phyloP scores from a whole-genome alignment of 257 asterid species.

The Solanum pennellii region DNA sequence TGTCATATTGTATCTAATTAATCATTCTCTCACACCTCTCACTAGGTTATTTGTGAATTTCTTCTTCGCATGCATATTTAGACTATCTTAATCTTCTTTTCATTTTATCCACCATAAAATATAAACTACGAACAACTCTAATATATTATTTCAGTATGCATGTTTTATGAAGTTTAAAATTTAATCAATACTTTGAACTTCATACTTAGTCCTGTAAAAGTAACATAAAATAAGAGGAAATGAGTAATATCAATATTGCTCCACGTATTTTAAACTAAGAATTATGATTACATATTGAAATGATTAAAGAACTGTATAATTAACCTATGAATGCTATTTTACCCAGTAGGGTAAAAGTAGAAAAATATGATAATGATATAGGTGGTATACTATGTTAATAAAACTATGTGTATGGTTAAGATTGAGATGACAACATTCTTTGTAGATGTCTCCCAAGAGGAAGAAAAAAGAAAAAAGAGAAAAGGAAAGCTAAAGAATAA shows the following conservation, averaged over 20 bases:
- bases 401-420: background rate
- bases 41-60: background rate
- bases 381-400: background rate
- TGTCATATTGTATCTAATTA: no score
- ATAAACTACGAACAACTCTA: background rate
- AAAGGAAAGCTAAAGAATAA: background rate
- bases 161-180: background rate
- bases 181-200: background rate
- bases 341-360: background rate
- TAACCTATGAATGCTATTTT: background rate
- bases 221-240: background rate
- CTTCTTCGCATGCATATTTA: background rate
- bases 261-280: background rate
- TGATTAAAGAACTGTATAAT: background rate
- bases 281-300: background rate
- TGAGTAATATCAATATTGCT: background rate
- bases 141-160: background rate
- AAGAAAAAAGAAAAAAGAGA: background rate
- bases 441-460: conserved; percentile 1
- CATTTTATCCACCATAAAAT: background rate
- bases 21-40: background rate
- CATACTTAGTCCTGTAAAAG: background rate
- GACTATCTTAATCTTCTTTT: background rate
- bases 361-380: background rate
- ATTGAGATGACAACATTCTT: conserved; percentile 5